Evolutionary conservation across 768 basidiomycete genomes (phyloP).

Genomic region (Termitomyces sp.): DNA sequence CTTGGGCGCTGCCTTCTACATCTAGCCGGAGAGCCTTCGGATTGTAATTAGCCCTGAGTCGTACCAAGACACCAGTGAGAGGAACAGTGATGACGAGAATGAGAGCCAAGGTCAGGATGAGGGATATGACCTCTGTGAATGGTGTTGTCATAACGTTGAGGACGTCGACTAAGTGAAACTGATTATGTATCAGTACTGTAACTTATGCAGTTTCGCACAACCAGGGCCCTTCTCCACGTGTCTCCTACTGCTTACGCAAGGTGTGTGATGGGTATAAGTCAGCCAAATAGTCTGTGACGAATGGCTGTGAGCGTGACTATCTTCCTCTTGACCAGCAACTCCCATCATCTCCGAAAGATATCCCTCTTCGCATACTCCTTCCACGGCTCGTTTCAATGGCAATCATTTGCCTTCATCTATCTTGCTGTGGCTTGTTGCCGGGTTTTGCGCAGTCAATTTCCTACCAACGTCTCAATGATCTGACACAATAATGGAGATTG

Average conservation of each 20-base stretch:
- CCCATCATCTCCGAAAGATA: not conserved
- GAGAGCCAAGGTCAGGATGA: constrained; percentile 41
- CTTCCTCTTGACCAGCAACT: not conserved
- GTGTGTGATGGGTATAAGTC: not conserved
- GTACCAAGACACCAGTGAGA: constrained; percentile 63
- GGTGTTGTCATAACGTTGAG: constrained; percentile 21
- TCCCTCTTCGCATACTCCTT: no score
- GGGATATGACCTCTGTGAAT: constrained; percentile 30
- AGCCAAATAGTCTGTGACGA: not conserved
- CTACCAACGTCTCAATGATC: no score
- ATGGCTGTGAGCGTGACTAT: not conserved
- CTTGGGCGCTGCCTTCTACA: constrained; percentile 67
- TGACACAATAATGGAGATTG: not conserved
- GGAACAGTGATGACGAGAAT: constrained; percentile 57
- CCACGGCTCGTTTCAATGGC: not conserved
- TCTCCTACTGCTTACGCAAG: not conserved
- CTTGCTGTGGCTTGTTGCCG: not conserved
- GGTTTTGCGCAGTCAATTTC: not conserved
- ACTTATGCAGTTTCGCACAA: no score
- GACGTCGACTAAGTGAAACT: not conserved
- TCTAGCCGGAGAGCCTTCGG: constrained; percentile 82
- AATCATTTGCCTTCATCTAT: not conserved
- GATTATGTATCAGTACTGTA: not conserved
- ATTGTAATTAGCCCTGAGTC: constrained; percentile 81
- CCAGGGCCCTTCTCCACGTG: constrained; percentile 7